Base-by-base conservation (phyloP, 805 yeast genomes). In the Vanderwaltozyma yarrowii region DNA sequence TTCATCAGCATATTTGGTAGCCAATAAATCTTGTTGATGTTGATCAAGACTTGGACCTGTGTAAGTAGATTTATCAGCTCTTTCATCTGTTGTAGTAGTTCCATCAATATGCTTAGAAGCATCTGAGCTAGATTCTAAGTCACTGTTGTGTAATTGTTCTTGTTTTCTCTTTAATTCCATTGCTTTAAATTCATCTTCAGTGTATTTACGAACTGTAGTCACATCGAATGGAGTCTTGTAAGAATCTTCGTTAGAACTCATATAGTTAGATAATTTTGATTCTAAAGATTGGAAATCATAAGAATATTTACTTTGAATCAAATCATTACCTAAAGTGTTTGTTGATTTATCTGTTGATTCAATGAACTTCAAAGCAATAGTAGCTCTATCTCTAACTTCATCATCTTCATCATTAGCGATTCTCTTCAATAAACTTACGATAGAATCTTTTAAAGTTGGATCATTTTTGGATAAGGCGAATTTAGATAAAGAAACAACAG, bases 301-400 rank as follows among this genome's bases (percentile, higher is more conserved):
- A 43, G 73, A 73, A 43, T 75, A 69, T 36, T 75, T 74, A 38
- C 88, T 82, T 38, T 78, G 71, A 45, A 88, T 71, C 48, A 80
- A 75, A 36, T 66, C 67, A 31, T 44, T 44, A 28, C 67, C 64
- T 20, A 70, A 65, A 16, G 61, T 60, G 36, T 60, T 58, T 12
- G 33, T 14, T 16, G 37, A 24, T 11, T 36, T 23, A 24, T 58
- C 56, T 8, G 65, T 55, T 7, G 69, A 56, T 24, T 65, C 65
- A 44, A 84, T 71, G 44, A 87, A 74, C 46, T 76, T 72, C 54
- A 89, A 70, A 2, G 95, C 80, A 49, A 89, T 68, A 2, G 94
- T 82, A 9, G 98, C 96, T 60, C 98, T 79, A 60, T 89, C 98
- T 69, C 98, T 85, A 25, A 92, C 98, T 64, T 89, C 98, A 62